Evolutionary conservation across 495 filamentous ascomycete genomes (phyloP).

Genomic region (Hypomontagnella submonticulosa): DNA sequence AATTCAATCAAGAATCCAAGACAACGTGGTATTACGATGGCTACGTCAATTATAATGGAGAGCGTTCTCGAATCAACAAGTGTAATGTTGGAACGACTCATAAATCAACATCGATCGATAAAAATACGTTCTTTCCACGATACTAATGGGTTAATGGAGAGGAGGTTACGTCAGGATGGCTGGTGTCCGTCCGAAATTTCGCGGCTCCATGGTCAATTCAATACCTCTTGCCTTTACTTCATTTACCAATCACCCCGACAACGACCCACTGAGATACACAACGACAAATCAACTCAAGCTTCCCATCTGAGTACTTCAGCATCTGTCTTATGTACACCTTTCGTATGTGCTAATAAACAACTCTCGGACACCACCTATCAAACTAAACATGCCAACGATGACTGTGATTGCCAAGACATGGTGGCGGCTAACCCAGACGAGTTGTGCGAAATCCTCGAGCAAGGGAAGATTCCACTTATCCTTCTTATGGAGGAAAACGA

Average conservation of each 20-base stretch:
- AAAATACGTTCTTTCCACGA: background rate
- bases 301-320: background rate
- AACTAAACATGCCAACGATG: background rate
- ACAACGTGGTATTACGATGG: no score
- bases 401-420: background rate
- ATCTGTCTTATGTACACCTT: background rate
- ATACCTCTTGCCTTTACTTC: background rate
- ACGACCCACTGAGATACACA: background rate
- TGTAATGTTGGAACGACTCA: no score
- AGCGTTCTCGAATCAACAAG: no score
- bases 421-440: background rate
- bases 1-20: no score
- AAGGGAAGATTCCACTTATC: background rate
- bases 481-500: background rate
- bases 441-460: background rate
- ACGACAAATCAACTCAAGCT: background rate
- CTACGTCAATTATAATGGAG: no score
- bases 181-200: background rate
- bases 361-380: background rate
- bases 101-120: background rate
- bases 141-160: background rate
- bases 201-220: background rate
- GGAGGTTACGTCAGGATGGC: background rate
- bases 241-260: background rate
- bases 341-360: background rate